Evolutionary conservation across 2,329 filamentous ascomycete genomes (phyloP).

Genomic region (Sporothrix protearum): DNA sequence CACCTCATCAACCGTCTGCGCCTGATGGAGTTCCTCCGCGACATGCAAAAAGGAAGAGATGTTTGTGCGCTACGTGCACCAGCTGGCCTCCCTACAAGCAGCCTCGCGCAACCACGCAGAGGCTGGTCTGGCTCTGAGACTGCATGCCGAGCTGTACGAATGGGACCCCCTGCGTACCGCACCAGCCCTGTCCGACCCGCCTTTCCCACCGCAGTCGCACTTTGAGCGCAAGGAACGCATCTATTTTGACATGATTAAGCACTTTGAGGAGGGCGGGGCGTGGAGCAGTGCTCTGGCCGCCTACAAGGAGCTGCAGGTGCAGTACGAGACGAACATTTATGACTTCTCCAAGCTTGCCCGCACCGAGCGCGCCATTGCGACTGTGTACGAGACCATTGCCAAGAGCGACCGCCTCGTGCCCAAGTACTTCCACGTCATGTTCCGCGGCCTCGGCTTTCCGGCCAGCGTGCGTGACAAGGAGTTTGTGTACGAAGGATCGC

Average conservation of each 20-base stretch:
- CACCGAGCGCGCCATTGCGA: slow-evolving; percentile 84
- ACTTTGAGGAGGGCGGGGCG: slow-evolving; percentile 90
- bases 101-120: slow-evolving; percentile 76
- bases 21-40: slow-evolving; percentile 92
- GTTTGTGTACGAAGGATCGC: slow-evolving; percentile 82
- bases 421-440: slow-evolving; percentile 88
- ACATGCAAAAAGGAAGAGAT: slow-evolving; percentile 96
- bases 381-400: slow-evolving; percentile 82
- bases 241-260: slow-evolving; percentile 91
- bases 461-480: slow-evolving; percentile 78
- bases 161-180: slow-evolving; percentile 75
- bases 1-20: slow-evolving; percentile 83
- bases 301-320: slow-evolving; percentile 85
- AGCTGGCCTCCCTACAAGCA: slow-evolving; percentile 74
- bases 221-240: slow-evolving; percentile 91
- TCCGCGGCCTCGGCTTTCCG: slow-evolving; percentile 86
- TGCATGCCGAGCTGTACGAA: slow-evolving; percentile 89
- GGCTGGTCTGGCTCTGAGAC: slow-evolving; percentile 79
- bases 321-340: slow-evolving; percentile 85
- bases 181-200: slow-evolving; percentile 65
- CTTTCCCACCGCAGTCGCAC: slow-evolving; percentile 76
- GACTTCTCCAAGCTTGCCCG: slow-evolving; percentile 90
- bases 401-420: slow-evolving; percentile 75
- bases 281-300: slow-evolving; percentile 85
- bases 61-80: slow-evolving; percentile 92